Base-by-base conservation (phyloP, 176 grass and related monocot species). In the Triticum timopheevii region DNA sequence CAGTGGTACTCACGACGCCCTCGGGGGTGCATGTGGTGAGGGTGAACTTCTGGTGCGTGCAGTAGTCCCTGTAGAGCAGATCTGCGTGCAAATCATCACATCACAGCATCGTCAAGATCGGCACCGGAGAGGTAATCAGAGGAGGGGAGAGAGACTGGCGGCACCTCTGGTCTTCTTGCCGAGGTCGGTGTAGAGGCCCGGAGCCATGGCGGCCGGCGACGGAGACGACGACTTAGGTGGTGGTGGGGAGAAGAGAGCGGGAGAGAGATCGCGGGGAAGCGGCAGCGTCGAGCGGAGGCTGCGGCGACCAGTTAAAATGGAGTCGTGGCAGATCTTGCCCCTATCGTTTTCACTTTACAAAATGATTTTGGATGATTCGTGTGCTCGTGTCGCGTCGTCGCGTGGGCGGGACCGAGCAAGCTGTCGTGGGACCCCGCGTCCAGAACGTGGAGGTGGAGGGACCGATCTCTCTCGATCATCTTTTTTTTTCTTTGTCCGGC, bases 31-130 rank as follows among this genome's bases (percentile, higher is more conserved):
- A 94, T 79, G 92, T 92, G 61, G 84, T 94, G 52, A 98, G 63
- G 36, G 79, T 82, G 82, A 98, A 94, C 84, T 94, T 96, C 82
- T 96, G 92, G 86, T 98, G 86, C 65, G 88, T 92, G 66, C 54
- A 73, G 83, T 98, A 98, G 81, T 94, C 88, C 90, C n/a, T 88
- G 88, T 98, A 98, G 9, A 98, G 87, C 31, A 96, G 87, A 96
- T 92, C 94, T 96, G 88, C 62, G 77, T 7, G 39, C 15, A 22
- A 35, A 52, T 5, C 42, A 44, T 44, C 42, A 44, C 47, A 44
- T 58, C n/a, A 70, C 45, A 19, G 22, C 17, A 56, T 84, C 76
- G 20, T 87, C 68, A 85, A 54, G 63, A 84, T 81, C 62, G 39
- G 6, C 80, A 52, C 38, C 2, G 54, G 69, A 64, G 16, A 58